Evolutionary conservation across 2,329 filamentous ascomycete species (phyloP).

Genomic region (Neonectria neomacrospora): DNA sequence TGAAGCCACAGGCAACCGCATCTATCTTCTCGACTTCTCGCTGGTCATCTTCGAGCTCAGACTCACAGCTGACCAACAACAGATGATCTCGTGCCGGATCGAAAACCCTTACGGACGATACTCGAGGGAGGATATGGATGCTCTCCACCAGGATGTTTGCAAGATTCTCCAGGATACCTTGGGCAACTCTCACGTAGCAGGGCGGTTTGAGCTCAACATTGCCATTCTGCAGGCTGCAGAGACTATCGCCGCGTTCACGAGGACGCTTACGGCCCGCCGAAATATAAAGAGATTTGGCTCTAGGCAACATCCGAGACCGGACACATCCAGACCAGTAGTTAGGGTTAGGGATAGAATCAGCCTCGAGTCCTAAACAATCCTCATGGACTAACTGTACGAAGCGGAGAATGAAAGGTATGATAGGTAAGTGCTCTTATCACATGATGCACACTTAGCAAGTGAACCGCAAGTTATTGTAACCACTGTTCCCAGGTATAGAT

Average conservation of each 20-base stretch:
- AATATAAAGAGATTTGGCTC: conserved; percentile 10
- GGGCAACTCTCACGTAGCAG: background rate
- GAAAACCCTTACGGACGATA: conserved; percentile 13
- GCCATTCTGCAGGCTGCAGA: conserved; percentile 35
- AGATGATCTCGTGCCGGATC: conserved; percentile 12
- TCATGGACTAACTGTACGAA: conserved; percentile 29
- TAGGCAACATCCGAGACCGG: conserved; percentile 26
- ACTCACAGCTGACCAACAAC: conserved; percentile 17
- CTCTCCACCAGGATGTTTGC: conserved; percentile 30
- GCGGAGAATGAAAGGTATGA: background rate
- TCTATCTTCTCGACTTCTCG: conserved; percentile 20
- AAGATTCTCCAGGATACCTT: conserved; percentile 20
- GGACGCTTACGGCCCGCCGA: background rate
- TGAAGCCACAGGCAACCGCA: background rate
- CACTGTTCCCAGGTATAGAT: background rate
- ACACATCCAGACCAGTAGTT: no score
- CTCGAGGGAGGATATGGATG: conserved; percentile 25
- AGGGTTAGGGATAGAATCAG: background rate
- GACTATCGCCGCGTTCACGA: conserved; percentile 21
- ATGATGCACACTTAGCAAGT: background rate
- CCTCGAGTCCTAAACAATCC: conserved; percentile 31
- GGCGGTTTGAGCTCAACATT: conserved; percentile 21
- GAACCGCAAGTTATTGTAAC: background rate
- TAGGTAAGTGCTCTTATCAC: background rate
- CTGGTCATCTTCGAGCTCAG: conserved; percentile 18